Evolutionary conservation across 257 asterid genomes (phyloP).

Genomic region (Fraxinus cuspidata): DNA sequence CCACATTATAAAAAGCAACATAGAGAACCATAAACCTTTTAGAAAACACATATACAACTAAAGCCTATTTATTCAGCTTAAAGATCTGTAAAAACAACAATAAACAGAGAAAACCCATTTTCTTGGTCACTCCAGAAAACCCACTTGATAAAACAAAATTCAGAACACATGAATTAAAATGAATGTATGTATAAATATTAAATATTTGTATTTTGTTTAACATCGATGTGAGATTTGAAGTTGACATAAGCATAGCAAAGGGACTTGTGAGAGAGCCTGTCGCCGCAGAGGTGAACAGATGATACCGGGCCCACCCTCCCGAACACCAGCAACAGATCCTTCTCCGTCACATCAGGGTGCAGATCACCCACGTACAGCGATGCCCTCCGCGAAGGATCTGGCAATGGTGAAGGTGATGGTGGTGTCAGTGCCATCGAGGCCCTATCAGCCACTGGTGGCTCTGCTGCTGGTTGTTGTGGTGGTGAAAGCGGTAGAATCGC

Average conservation of each 20-base stretch:
- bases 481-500: not conserved
- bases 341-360: constrained; percentile 47
- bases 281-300: constrained; percentile 49
- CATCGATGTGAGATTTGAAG: constrained; percentile 39
- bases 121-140: not conserved
- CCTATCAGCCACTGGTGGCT: no score
- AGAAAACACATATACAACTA: not conserved
- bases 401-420: not conserved
- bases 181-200: not conserved
- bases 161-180: not conserved
- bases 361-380: constrained; percentile 66
- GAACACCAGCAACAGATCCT: constrained; percentile 31
- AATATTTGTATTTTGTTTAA: constrained; percentile 21
- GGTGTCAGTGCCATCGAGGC: no score
- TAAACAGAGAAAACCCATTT: not conserved
- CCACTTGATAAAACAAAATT: not conserved
- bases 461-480: not conserved
- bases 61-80: not conserved
- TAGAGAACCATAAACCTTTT: not conserved
- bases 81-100: not conserved
- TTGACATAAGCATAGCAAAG: constrained; percentile 59
- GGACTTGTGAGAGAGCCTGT: constrained; percentile 37
- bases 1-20: not conserved
- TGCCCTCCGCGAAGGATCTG: constrained; percentile 11
- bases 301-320: constrained; percentile 30